phyloP scores from a whole-genome alignment of 768 basidiomycete genomes.

The Naganishia kalamii region DNA sequence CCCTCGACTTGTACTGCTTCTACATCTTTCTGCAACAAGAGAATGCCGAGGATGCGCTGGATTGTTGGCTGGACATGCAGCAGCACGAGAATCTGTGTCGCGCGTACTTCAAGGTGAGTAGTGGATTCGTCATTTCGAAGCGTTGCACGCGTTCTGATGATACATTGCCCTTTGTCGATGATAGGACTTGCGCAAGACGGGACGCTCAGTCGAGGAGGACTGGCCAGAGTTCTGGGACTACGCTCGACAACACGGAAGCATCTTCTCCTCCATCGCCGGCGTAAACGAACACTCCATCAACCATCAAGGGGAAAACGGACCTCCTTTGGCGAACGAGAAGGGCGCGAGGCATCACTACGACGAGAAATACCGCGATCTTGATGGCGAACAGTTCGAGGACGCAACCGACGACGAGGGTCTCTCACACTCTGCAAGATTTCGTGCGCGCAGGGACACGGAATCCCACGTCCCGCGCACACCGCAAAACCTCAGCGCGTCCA shows the following conservation, averaged over 20 bases:
- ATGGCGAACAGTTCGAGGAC: neutral
- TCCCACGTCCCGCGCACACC: constrained; percentile 30
- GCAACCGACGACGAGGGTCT: constrained; percentile 25
- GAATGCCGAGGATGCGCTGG: constrained; percentile 82
- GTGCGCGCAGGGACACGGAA: constrained; percentile 33
- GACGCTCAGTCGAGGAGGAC: constrained; percentile 84
- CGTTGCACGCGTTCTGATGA: neutral
- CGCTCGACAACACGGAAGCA: constrained; percentile 82
- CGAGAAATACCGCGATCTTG: neutral
- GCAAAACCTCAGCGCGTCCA: neutral
- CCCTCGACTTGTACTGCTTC: constrained; percentile 98
- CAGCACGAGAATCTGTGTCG: constrained; percentile 98
- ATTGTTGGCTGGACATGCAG: constrained; percentile 98
- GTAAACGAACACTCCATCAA: constrained; percentile 4
- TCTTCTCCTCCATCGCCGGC: constrained; percentile 71
- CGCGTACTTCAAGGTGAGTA: constrained; percentile 78
- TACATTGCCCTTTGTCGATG: neutral
- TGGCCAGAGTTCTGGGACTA: constrained; percentile 99
- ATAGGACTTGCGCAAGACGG: constrained; percentile 87
- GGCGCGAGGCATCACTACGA: neutral
- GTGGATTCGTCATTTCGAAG: neutral
- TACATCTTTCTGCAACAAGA: constrained; percentile 52
- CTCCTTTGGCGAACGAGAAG: neutral
- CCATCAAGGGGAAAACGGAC: neutral
- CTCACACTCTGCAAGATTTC: neutral